Evolutionary conservation across 1,139 yeast genomes (phyloP).

Genomic region (Zygoascus hellenicus): DNA sequence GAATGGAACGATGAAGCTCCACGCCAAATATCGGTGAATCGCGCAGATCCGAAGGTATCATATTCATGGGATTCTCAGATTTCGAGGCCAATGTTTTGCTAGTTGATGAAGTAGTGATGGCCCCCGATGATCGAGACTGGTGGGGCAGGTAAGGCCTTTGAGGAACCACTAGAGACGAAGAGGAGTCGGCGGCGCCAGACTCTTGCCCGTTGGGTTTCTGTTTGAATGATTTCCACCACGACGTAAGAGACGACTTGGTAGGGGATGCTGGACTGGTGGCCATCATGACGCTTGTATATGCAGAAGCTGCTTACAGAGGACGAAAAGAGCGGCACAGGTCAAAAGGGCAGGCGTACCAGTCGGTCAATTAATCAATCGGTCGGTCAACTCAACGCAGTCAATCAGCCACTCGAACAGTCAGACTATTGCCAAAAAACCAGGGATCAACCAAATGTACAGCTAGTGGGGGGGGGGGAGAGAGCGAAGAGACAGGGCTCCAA

Average conservation of each 20-base stretch:
- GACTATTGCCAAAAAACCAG: no score
- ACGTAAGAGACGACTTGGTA: conserved; percentile 31
- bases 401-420: no score
- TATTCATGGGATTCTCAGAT: conserved; percentile 5
- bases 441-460: no score
- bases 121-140: conserved; percentile 29
- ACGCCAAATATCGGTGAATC: conserved; percentile 73
- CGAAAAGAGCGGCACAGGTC: no score
- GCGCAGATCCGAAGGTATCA: conserved; percentile 19
- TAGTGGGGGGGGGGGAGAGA: no score
- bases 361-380: no score
- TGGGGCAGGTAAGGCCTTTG: conserved; percentile 28
- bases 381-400: no score
- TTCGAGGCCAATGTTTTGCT: background rate
- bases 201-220: conserved; percentile 13
- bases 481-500: no score
- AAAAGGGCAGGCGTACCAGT: no score
- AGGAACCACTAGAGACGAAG: conserved; percentile 4
- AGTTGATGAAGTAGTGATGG: conserved; percentile 14
- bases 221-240: conserved; percentile 44
- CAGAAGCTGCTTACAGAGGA: no score
- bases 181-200: conserved; percentile 1
- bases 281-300: background rate
- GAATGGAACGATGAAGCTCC: conserved; percentile 62
- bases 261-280: conserved; percentile 28